A percentile compares a stretch with the other conserved stretches of the same genome.
These are phyloP conservation scores for Dictyostelium citrinum DNA, from an alignment of 78 protist species.

Conservation along the genomic window DNA sequence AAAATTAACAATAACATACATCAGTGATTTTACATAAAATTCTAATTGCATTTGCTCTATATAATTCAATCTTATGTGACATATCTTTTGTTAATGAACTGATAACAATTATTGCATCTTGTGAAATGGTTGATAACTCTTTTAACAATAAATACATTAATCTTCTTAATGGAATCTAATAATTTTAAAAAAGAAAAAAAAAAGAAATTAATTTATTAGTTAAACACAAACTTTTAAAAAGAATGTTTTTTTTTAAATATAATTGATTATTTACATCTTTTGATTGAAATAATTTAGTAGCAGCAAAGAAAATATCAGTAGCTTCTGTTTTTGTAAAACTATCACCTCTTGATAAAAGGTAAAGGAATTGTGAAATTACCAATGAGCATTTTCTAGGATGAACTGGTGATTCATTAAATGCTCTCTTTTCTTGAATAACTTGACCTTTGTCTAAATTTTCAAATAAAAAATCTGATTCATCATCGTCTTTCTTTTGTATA, in stretches of 20 bases:
- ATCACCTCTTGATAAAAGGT: slow-evolving; percentile 94
- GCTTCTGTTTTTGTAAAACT: slow-evolving; percentile 91
- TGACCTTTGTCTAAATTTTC: slow-evolving; percentile 90
- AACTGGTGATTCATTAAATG: slow-evolving; percentile 90
- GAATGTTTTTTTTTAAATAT: too few relatives aligned
- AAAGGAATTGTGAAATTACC: slow-evolving; percentile 94
- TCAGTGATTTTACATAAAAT: slow-evolving; percentile 94
- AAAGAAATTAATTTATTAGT: neutral
- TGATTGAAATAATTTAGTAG: slow-evolving; percentile 97
- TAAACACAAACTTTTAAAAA: neutral
- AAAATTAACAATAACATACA: slow-evolving; percentile 24
- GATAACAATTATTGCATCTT: slow-evolving; percentile 94
- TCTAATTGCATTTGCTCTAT: slow-evolving; percentile 96
- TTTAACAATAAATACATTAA: slow-evolving; percentile 92
- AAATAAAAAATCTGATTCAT: slow-evolving; percentile 82
- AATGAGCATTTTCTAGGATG: slow-evolving; percentile 86
- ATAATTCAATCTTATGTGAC: slow-evolving; percentile 86
- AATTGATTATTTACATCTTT: slow-evolving; percentile 74
- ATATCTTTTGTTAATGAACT: slow-evolving; percentile 92
- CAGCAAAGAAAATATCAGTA: slow-evolving; percentile 96
- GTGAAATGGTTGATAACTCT: slow-evolving; percentile 91
- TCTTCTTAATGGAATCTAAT: slow-evolving; percentile 91
- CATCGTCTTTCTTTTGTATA: slow-evolving; percentile 28
- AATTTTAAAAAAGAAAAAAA: neutral
- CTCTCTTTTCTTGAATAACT: slow-evolving; percentile 96